Evolutionary conservation across 2,329 filamentous ascomycete genomes (phyloP).

Genomic region (Hymenoscyphus infarciens): DNA sequence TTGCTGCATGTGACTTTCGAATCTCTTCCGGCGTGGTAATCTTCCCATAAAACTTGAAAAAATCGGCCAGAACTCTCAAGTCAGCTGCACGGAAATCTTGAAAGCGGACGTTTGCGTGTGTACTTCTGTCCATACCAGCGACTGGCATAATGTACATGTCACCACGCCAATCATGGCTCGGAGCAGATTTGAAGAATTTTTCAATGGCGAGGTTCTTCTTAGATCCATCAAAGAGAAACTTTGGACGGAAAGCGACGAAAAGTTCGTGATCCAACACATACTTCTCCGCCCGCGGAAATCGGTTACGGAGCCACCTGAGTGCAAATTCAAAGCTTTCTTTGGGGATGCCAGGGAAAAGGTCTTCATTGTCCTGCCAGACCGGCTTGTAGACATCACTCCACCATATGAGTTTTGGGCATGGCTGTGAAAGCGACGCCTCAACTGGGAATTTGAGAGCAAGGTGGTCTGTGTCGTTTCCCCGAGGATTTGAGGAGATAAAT

Average conservation of each 20-base stretch:
- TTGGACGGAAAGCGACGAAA: not conserved
- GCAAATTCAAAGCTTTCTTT: not conserved
- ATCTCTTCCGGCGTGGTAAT: not conserved
- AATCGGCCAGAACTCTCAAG: not conserved
- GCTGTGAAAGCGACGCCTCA: too few species aligned
- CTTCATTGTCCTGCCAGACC: not conserved
- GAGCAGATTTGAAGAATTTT: not conserved
- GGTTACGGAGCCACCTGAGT: not conserved
- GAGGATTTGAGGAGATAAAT: not conserved
- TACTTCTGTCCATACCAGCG: not conserved
- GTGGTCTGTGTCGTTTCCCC: not conserved
- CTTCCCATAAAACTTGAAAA: not conserved
- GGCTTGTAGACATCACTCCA: not conserved
- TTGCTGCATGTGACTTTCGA: too few species aligned
- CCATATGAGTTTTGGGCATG: not conserved
- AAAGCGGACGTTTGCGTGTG: not conserved
- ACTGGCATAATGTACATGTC: not conserved
- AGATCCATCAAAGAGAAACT: not conserved
- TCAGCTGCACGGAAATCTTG: not conserved
- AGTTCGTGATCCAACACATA: not conserved
- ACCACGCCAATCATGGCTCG: not conserved
- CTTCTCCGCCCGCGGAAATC: not conserved
- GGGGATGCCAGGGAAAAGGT: not conserved
- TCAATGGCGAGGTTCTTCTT: not conserved
- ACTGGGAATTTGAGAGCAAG: not conserved